Conservation (phyloP, 805 yeast genomes). For the Starmerella bombi region DNA sequence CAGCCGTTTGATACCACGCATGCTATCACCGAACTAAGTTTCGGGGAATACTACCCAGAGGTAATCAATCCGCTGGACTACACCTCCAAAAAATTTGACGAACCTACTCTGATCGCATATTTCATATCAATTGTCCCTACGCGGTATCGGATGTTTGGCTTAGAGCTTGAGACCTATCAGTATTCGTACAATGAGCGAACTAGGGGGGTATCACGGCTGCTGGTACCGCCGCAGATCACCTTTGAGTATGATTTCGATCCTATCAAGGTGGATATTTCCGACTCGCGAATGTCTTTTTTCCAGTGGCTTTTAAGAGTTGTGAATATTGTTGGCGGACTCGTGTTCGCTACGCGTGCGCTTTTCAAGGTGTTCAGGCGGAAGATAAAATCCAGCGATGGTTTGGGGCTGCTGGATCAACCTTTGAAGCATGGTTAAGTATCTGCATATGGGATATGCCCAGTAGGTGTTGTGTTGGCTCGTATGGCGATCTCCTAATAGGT, state of each 20-base stretch:
- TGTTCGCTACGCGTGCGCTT: constrained; percentile 23
- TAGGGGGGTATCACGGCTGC: constrained; percentile 1
- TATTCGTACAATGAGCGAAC: constrained; percentile 37
- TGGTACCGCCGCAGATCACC: constrained; percentile 56
- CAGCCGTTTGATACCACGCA: constrained; percentile 37
- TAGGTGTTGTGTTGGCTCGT: too few species aligned
- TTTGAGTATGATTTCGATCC: constrained; percentile 85
- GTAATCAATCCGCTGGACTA: constrained; percentile 78
- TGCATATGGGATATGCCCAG: too few species aligned
- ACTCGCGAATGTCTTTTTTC: constrained; percentile 59
- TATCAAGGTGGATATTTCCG: constrained; percentile 53
- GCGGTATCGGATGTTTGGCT: constrained; percentile 46
- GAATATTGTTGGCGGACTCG: constrained; percentile 71
- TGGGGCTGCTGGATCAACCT: constrained; percentile 10
- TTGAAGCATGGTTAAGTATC: background rate
- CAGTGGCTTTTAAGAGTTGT: constrained; percentile 66
- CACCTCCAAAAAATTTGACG: constrained; percentile 44
- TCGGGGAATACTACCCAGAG: constrained; percentile 79
- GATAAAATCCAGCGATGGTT: background rate
- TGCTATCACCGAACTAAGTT: constrained; percentile 72
- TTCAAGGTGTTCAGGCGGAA: background rate
- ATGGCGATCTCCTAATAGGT: too few species aligned
- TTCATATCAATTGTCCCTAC: constrained; percentile 76
- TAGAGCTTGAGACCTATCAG: constrained; percentile 66
- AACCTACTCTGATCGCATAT: constrained; percentile 43